Percentiles rank a stretch among this genome's conserved stretches.
Conservation (phyloP, 768 basidiomycete species). For the Amanita subjunquillea region DNA sequence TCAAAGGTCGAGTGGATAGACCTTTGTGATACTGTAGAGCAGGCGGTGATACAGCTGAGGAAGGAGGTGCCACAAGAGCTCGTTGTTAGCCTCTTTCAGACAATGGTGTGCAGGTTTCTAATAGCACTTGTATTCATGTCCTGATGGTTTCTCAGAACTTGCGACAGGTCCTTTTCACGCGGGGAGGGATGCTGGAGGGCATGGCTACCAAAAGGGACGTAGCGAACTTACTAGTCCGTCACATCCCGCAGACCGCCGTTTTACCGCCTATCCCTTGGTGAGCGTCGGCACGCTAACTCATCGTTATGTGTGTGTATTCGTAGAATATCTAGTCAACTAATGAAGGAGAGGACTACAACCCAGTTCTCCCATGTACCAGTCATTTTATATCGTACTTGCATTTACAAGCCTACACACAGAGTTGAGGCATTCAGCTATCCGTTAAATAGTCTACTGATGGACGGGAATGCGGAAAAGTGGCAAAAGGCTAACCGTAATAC, state of each 20-base stretch:
- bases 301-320: too few species aligned
- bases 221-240: constrained; percentile 44
- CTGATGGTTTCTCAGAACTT: constrained; percentile 37
- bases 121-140: neutral
- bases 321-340: too few species aligned
- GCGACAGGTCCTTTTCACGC: constrained; percentile 58
- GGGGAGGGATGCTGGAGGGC: constrained; percentile 46
- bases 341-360: too few species aligned
- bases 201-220: constrained; percentile 64
- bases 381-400: too few species aligned
- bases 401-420: too few species aligned
- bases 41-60: constrained; percentile 49
- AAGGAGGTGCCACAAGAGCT: constrained; percentile 64
- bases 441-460: too few species aligned
- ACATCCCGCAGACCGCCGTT: constrained; percentile 45
- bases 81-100: constrained; percentile 68
- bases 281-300: neutral
- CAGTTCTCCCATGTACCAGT: too few species aligned
- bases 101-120: constrained; percentile 30
- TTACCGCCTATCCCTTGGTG: constrained; percentile 12
- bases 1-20: neutral
- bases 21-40: constrained; percentile 21
- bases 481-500: neutral
- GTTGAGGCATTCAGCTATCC: too few species aligned
- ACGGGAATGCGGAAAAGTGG: neutral